Evolutionary conservation across 305 asterid genomes (phyloP), one percentile per base, ranked within the genome.

Genomic region (Fraxinus baroniana): DNA sequence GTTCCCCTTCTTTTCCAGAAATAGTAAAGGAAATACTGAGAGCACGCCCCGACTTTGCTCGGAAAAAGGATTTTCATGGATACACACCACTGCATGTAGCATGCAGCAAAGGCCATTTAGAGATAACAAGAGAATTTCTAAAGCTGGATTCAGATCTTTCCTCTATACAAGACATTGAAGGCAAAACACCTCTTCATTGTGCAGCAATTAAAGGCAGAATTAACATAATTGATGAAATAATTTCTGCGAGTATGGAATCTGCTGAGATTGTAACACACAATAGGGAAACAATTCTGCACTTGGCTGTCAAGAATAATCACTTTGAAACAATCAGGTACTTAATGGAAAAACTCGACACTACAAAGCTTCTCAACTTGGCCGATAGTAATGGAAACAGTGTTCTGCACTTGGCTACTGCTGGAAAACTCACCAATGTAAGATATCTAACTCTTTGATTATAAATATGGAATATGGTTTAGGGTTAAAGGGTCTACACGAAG

Each of bases 231-330:
- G 85, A 80, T 55, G 93, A 90, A 85, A 84, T 90, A 49, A 83
- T 90, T 22, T 87, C 88, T 0, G 78, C 52, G 28, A 84, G 64
- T 66, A 86, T 83, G 5, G 90, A 84, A 41, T 86, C 86, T 10
- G 72, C 86, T 33, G 87, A 84, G 41, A 49, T 78, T 83, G 46
- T 79, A 0, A 87, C 93, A 0, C 18, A 10, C n/a, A 52, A 80
- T 36, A 89, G 87, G 0, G 87, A 90, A 81, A 86, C 91, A 0
- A 77, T 87, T 57, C 89, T 90, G 26, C 93, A 90, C 55, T 83
- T 90, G 72, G 93, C 91, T 3, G 91, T 90, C 0, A 90, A 84
- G 83, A 86, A 87, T 78, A 88, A 88, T 6, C 91, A 90, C 78
- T 88, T 75, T 35, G 93, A 90, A 33, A 88, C 79, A 3, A 87